phyloP scores from a whole-genome alignment of 106 monocot species.

The Dioscorea alata region DNA sequence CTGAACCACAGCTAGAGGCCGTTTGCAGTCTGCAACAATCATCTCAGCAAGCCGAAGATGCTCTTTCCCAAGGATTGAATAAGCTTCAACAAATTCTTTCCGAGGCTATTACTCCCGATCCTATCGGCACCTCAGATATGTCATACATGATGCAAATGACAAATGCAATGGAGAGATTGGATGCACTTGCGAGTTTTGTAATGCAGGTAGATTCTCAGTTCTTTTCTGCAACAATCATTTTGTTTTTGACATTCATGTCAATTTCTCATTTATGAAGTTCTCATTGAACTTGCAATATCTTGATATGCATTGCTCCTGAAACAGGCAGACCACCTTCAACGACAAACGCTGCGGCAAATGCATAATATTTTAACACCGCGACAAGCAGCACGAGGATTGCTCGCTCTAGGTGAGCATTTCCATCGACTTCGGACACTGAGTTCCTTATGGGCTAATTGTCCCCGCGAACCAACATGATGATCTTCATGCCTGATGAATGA shows the following conservation, averaged over 20 bases:
- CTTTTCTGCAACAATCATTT: too few relatives aligned
- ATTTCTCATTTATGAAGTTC: too few relatives aligned
- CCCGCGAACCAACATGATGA: neutral
- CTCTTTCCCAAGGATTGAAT: conserved; percentile 76
- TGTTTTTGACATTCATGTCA: too few relatives aligned
- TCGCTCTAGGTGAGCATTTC: conserved; percentile 21
- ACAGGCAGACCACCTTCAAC: conserved; percentile 82
- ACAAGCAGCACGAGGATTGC: conserved; percentile 78
- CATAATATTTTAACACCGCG: conserved; percentile 63
- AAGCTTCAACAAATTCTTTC: conserved; percentile 79
- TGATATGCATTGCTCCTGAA: neutral
- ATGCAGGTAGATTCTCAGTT: conserved; percentile 41
- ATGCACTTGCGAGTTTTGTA: conserved; percentile 57
- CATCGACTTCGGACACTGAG: neutral
- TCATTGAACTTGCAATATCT: too few relatives aligned
- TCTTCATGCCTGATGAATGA: neutral
- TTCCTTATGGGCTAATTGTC: conserved; percentile 2
- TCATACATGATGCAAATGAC: conserved; percentile 71
- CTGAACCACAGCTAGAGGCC: conserved; percentile 42
- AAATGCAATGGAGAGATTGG: conserved; percentile 53
- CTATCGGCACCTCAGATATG: conserved; percentile 20
- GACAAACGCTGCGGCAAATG: conserved; percentile 57
- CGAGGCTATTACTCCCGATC: conserved; percentile 40
- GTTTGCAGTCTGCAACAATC: conserved; percentile 48
- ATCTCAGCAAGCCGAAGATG: conserved; percentile 87